Percentiles rank a stretch among this genome's conserved stretches.
Evolutionary conservation across 768 basidiomycete species (phyloP).

Genomic region (Agaricus blazei): DNA sequence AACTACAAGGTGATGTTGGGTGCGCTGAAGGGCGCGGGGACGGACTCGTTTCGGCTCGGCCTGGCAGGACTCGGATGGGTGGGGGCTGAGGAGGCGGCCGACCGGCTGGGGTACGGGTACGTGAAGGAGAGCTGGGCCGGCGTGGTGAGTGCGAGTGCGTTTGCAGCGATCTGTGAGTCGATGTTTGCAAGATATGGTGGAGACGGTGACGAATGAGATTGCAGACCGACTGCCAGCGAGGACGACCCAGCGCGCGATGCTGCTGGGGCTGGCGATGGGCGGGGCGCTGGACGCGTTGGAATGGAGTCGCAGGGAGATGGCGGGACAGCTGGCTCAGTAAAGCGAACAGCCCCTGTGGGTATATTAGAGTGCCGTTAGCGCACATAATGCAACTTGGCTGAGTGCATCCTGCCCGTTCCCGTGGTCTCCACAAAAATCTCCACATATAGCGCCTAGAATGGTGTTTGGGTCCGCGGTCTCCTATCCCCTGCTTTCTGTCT

Average conservation of each 20-base stretch:
- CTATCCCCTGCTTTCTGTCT: background rate
- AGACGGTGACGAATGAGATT: background rate
- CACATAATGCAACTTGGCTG: background rate
- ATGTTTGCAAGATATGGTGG: background rate
- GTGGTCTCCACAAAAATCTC: background rate
- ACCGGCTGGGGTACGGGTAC: conserved; percentile 29
- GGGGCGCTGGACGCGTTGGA: conserved; percentile 43
- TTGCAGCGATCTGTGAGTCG: conserved; percentile 48
- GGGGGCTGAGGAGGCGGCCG: conserved; percentile 36
- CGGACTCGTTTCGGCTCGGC: conserved; percentile 47
- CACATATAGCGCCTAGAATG: background rate
- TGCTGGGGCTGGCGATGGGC: conserved; percentile 58
- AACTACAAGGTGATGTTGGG: conserved; percentile 81
- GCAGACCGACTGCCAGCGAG: conserved; percentile 57
- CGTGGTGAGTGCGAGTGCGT: conserved; percentile 54
- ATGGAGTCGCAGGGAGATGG: conserved; percentile 26
- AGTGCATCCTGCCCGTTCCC: background rate
- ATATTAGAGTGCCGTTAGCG: background rate
- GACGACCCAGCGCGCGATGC: conserved; percentile 38
- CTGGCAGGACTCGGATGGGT: conserved; percentile 36
- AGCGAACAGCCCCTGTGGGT: no score
- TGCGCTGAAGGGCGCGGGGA: conserved; percentile 62
- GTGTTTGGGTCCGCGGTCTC: background rate
- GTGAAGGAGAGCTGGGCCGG: conserved; percentile 58
- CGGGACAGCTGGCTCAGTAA: conserved; percentile 2